Evolutionary conservation across 1,284 basidiomycete species (phyloP).

Genomic region (Sporisorium graminicola): DNA sequence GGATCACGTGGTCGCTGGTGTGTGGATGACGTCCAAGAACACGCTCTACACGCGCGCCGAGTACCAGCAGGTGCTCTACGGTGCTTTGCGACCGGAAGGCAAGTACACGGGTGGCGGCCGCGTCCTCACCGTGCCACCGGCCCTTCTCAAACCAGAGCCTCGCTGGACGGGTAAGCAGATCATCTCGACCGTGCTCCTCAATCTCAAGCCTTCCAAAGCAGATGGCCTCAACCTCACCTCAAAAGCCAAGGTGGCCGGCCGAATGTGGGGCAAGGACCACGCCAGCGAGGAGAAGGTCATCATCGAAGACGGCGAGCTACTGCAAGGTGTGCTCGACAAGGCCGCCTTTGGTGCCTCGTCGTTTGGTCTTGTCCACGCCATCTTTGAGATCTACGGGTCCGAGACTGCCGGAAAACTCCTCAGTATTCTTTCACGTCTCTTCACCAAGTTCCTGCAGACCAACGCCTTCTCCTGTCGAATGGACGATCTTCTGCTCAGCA

Average conservation of each 20-base stretch:
- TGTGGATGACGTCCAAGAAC: slow-evolving; percentile 98
- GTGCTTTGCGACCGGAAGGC: slow-evolving; percentile 90
- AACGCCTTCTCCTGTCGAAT: slow-evolving; percentile 98
- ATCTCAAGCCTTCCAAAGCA: slow-evolving; percentile 86
- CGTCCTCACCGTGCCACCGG: slow-evolving; percentile 86
- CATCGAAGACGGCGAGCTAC: slow-evolving; percentile 91
- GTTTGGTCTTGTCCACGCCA: slow-evolving; percentile 95
- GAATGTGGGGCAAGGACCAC: slow-evolving; percentile 77
- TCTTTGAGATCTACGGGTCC: slow-evolving; percentile 98
- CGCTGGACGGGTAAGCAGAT: slow-evolving; percentile 99
- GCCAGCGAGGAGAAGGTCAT: slow-evolving; percentile 85
- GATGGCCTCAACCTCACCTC: slow-evolving; percentile 87
- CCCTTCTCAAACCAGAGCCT: slow-evolving; percentile 89
- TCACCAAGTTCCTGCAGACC: slow-evolving; percentile 97
- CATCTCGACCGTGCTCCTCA: slow-evolving; percentile 75
- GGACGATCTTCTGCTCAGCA: slow-evolving; percentile 94
- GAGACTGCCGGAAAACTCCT: slow-evolving; percentile 90
- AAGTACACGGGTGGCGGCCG: slow-evolving; percentile 78
- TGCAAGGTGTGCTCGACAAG: slow-evolving; percentile 95
- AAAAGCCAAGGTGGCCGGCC: slow-evolving; percentile 86
- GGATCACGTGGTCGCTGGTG: slow-evolving; percentile 97
- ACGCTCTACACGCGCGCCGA: slow-evolving; percentile 94
- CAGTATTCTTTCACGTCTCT: slow-evolving; percentile 90
- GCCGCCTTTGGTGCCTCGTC: slow-evolving; percentile 96
- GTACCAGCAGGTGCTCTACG: slow-evolving; percentile 96